Evolutionary conservation across 768 basidiomycete species (phyloP).

Genomic region (Hemileccinum impolitum): DNA sequence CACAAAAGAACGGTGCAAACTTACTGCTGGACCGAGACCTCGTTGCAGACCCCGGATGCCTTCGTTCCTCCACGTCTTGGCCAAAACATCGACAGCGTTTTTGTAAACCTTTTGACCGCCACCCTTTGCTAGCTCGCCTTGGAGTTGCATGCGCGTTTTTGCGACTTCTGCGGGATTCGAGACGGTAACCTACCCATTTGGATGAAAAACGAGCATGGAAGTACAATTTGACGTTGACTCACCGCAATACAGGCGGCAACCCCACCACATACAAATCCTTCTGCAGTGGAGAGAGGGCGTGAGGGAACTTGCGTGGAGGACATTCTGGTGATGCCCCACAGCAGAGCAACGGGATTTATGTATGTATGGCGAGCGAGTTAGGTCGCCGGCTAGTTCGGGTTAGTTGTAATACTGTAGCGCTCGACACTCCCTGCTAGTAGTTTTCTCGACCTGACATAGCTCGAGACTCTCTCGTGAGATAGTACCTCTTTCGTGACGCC

Average conservation of each 20-base stretch:
- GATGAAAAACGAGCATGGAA: conserved; percentile 6
- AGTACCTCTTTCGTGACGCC: too few species aligned
- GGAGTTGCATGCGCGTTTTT: conserved; percentile 94
- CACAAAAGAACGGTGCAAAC: conserved; percentile 17
- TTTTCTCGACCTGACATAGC: too few species aligned
- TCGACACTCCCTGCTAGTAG: too few species aligned
- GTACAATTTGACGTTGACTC: conserved; percentile 5
- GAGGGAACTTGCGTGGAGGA: conserved; percentile 9
- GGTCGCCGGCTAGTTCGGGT: not conserved
- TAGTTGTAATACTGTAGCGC: too few species aligned
- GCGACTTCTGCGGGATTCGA: conserved; percentile 75
- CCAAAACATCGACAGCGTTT: conserved; percentile 81
- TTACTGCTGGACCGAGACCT: conserved; percentile 85
- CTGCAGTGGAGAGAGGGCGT: conserved; percentile 57
- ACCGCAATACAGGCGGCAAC: conserved; percentile 91
- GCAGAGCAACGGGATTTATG: conserved; percentile 2
- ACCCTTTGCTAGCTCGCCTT: conserved; percentile 86
- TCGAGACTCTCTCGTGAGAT: too few species aligned
- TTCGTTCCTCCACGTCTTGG: conserved; percentile 87
- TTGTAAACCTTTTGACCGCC: conserved; percentile 78
- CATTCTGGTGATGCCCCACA: conserved; percentile 9
- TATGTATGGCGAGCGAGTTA: not conserved
- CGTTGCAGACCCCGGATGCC: conserved; percentile 90
- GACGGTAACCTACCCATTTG: conserved; percentile 59
- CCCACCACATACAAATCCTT: conserved; percentile 87